These are phyloP conservation scores for Antrodiella citrinella DNA, from an alignment of 768 basidiomycete genomes.

Conservation along the genomic window DNA sequence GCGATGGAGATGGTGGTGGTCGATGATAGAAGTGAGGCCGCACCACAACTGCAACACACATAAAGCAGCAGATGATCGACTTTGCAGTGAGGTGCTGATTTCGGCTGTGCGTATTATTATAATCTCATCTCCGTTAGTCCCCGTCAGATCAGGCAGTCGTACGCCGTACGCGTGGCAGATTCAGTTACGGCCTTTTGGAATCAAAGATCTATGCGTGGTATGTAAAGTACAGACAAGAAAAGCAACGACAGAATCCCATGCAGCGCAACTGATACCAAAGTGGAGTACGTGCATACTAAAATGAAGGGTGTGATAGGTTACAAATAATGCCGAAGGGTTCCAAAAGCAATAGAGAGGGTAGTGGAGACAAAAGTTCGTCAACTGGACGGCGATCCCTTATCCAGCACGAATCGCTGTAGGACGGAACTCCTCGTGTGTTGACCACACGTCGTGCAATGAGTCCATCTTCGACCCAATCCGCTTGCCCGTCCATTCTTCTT, in stretches of 20 bases:
- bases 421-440: constrained; percentile 11
- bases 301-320: background rate
- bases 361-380: too few relatives aligned
- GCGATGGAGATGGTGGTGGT: background rate
- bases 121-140: too few relatives aligned
- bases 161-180: background rate
- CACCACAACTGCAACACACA: background rate
- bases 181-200: background rate
- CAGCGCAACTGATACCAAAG: too few relatives aligned
- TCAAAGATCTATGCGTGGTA: background rate
- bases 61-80: background rate
- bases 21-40: background rate
- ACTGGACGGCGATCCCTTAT: too few relatives aligned
- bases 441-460: constrained; percentile 23
- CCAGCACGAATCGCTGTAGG: background rate
- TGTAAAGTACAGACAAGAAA: background rate
- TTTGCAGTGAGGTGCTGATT: background rate
- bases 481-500: constrained; percentile 40
- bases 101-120: background rate
- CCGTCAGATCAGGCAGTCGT: background rate
- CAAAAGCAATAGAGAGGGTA: too few relatives aligned
- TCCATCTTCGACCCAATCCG: constrained; percentile 31
- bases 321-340: background rate
- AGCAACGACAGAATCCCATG: background rate
- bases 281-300: background rate